These are phyloP conservation scores for Salinomyces thailandicus DNA, from an alignment of 2,329 filamentous ascomycete species.

Conservation along the genomic window DNA sequence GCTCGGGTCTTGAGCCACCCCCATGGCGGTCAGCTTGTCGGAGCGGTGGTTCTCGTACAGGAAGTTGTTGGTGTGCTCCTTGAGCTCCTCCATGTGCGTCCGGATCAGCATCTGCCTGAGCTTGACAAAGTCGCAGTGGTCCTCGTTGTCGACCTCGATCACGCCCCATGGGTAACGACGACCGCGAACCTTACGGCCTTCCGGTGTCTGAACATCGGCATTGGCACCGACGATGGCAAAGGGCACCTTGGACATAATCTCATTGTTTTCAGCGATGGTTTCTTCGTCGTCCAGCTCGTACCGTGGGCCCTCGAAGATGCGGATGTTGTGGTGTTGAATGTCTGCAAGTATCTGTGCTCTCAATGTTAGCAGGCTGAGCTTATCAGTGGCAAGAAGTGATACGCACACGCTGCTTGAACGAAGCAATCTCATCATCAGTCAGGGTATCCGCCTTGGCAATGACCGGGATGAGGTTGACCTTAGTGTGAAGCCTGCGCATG, in stretches of 20 bases:
- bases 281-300: constrained; percentile 99
- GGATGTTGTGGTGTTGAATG: constrained; percentile 92
- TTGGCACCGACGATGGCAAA: constrained; percentile 98
- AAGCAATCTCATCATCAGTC: constrained; percentile 88
- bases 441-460: constrained; percentile 98
- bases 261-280: constrained; percentile 98
- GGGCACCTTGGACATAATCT: constrained; percentile 99
- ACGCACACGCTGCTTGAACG: constrained; percentile 93
- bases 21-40: constrained; percentile 97
- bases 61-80: constrained; percentile 99
- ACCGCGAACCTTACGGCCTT: constrained; percentile 91
- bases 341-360: constrained; percentile 77
- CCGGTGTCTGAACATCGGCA: constrained; percentile 78
- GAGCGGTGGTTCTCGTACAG: constrained; percentile 99
- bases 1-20: constrained; percentile 93
- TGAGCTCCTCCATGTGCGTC: constrained; percentile 99
- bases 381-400: not conserved
- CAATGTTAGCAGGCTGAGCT: constrained; percentile 10
- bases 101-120: constrained; percentile 99
- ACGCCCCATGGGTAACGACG: constrained; percentile 96
- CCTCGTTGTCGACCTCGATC: constrained; percentile 99
- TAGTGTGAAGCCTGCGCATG: constrained; percentile 98
- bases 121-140: constrained; percentile 99
- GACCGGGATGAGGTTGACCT: constrained; percentile 98
- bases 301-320: constrained; percentile 96